phyloP scores from a whole-genome alignment of 2,329 filamentous ascomycete genomes.

The Xylariaceae sp. region DNA sequence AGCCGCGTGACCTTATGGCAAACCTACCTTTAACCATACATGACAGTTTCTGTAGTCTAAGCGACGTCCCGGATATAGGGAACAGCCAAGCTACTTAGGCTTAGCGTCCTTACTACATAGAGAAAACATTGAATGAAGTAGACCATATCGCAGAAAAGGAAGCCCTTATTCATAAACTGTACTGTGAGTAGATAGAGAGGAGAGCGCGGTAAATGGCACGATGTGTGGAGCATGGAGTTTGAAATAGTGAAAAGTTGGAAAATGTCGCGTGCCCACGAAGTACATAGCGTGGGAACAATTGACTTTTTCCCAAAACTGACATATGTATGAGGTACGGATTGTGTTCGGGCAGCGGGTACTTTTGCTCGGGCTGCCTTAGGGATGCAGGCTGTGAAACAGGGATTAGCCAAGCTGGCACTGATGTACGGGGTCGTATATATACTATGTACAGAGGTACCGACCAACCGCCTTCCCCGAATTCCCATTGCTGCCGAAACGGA shows the following conservation, averaged over 20 bases:
- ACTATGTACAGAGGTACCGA: neutral
- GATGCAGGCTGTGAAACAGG: slow-evolving; percentile 14
- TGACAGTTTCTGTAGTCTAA: neutral
- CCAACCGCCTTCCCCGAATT: slow-evolving; percentile 27
- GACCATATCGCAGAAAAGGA: too few relatives aligned
- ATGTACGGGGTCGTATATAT: too few relatives aligned
- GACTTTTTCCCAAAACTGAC: neutral
- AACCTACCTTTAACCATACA: slow-evolving; percentile 3
- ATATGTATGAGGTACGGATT: too few relatives aligned
- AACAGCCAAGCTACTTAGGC: neutral
- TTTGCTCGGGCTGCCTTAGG: too few relatives aligned
- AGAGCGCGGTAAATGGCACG: neutral
- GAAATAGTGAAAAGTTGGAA: neutral
- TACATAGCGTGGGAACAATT: neutral
- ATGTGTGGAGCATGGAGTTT: neutral
- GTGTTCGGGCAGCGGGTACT: too few relatives aligned
- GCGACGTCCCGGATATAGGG: neutral
- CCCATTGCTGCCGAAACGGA: slow-evolving; percentile 23
- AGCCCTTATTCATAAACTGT: neutral
- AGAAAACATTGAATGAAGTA: too few relatives aligned
- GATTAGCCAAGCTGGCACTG: slow-evolving; percentile 3
- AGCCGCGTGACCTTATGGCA: slow-evolving; percentile 8
- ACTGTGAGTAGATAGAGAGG: neutral
- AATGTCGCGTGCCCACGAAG: neutral
- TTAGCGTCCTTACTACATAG: neutral